These are phyloP conservation scores for Pseudonectria buxi DNA, from an alignment of 2,329 filamentous ascomycete genomes.

Conservation along the genomic window DNA sequence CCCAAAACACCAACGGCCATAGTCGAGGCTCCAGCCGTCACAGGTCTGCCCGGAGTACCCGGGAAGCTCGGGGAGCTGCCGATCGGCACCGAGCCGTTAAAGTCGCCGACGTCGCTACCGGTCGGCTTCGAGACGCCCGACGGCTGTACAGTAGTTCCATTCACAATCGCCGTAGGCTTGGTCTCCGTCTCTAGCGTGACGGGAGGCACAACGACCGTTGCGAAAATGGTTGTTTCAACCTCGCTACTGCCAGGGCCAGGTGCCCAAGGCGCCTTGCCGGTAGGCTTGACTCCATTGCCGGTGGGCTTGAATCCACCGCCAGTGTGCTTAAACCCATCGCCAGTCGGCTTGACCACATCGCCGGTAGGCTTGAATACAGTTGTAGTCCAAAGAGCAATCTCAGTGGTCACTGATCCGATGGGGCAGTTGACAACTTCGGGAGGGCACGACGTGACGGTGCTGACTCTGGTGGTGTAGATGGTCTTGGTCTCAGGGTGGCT, in stretches of 20 bases:
- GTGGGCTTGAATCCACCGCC: too few relatives aligned
- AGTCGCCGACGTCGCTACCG: slow-evolving; percentile 18
- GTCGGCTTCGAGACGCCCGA: slow-evolving; percentile 16
- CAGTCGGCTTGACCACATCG: too few relatives aligned
- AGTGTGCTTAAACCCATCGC: too few relatives aligned
- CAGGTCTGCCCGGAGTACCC: slow-evolving; percentile 25
- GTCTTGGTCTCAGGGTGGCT: slow-evolving; percentile 4
- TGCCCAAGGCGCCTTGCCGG: too few relatives aligned
- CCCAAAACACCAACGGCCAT: slow-evolving; percentile 20
- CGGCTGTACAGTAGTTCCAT: slow-evolving; percentile 6
- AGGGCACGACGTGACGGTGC: slow-evolving; percentile 28
- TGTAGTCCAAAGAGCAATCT: slow-evolving; percentile 7
- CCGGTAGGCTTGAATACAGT: slow-evolving; percentile 3
- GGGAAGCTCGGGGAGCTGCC: slow-evolving; percentile 8
- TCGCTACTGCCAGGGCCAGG: too few relatives aligned
- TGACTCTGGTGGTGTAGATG: slow-evolving; percentile 20
- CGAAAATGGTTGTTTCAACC: slow-evolving; percentile 7
- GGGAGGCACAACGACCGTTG: slow-evolving; percentile 9
- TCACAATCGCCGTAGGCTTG: background rate
- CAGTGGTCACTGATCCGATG: slow-evolving; percentile 18
- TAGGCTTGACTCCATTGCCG: too few relatives aligned
- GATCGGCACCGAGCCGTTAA: too few relatives aligned
- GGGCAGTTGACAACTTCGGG: slow-evolving; percentile 21
- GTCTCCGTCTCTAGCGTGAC: slow-evolving; percentile 11
- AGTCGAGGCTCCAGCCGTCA: slow-evolving; percentile 41